A percentile compares a stretch with the other conserved stretches of the same genome.
Evolutionary conservation across 768 basidiomycete genomes (phyloP).

Genomic region (Termitomyces sp.): DNA sequence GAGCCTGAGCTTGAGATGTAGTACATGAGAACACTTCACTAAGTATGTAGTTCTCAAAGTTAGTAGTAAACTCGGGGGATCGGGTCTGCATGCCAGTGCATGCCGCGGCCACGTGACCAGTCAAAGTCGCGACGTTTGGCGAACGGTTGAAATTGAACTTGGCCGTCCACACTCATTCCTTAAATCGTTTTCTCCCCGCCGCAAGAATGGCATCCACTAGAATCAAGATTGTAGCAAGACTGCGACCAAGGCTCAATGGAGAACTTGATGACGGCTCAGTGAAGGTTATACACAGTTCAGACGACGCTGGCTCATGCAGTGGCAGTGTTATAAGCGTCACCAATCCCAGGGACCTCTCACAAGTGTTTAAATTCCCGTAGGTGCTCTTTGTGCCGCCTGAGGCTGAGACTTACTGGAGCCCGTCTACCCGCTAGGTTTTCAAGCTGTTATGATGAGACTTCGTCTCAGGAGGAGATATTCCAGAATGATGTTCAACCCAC

Average conservation of each 20-base stretch:
- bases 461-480: constrained; percentile 78
- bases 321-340: constrained; percentile 57
- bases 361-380: constrained; percentile 79
- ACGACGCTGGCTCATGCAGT: constrained; percentile 21
- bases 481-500: constrained; percentile 71
- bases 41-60: too few relatives aligned
- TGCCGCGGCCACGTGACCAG: background rate
- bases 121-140: background rate
- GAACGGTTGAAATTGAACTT: background rate
- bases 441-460: constrained; percentile 68
- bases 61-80: too few relatives aligned
- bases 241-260: constrained; percentile 59
- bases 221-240: constrained; percentile 69
- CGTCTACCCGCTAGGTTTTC: constrained; percentile 69
- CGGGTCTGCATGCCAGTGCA: too few relatives aligned
- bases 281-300: constrained; percentile 42
- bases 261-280: constrained; percentile 65
- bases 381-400: constrained; percentile 15
- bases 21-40: too few relatives aligned
- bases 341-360: constrained; percentile 65
- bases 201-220: constrained; percentile 37
- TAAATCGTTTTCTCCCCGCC: constrained; percentile 1
- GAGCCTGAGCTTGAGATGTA: too few relatives aligned
- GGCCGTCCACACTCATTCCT: background rate
- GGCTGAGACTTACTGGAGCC: background rate